These are phyloP conservation scores for Escovopsis sp. DNA, from an alignment of 2,329 filamentous ascomycete species.

Conservation along the genomic window DNA sequence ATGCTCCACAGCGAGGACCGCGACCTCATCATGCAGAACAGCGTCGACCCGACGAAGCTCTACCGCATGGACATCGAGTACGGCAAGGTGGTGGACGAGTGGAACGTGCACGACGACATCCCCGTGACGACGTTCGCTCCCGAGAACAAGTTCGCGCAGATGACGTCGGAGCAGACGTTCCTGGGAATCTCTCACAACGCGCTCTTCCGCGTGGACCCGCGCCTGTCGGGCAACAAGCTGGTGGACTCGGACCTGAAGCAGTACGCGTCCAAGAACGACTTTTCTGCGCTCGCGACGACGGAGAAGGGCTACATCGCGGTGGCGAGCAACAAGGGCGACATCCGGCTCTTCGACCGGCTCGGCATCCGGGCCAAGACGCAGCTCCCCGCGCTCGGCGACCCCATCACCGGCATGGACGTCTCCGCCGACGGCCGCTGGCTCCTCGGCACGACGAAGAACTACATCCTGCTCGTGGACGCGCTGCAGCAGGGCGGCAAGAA, in stretches of 20 bases:
- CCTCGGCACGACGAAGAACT: constrained; percentile 83
- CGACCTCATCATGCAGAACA: constrained; percentile 79
- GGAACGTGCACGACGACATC: constrained; percentile 96
- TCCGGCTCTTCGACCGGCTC: constrained; percentile 88
- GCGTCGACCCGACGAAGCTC: constrained; percentile 69
- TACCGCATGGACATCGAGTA: constrained; percentile 98
- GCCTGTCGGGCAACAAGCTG: constrained; percentile 77
- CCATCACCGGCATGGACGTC: constrained; percentile 88
- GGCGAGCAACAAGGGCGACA: constrained; percentile 93
- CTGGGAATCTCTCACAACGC: constrained; percentile 86
- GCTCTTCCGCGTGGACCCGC: constrained; percentile 85
- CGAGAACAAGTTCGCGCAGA: constrained; percentile 95
- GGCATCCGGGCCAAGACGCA: constrained; percentile 97
- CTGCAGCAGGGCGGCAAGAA: constrained; percentile 89
- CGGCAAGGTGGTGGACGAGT: constrained; percentile 95
- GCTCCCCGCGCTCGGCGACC: constrained; percentile 85
- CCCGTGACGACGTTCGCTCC: constrained; percentile 83
- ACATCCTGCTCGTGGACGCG: constrained; percentile 83
- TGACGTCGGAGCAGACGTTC: constrained; percentile 91
- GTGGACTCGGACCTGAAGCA: constrained; percentile 90
- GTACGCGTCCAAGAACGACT: constrained; percentile 93
- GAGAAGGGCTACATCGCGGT: constrained; percentile 95
- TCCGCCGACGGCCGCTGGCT: constrained; percentile 94
- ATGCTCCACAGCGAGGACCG: constrained; percentile 88
- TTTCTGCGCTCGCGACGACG: constrained; percentile 85